phyloP scores from a whole-genome alignment of 805 yeast genomes.

The Saccharomycopsis selenospora region DNA sequence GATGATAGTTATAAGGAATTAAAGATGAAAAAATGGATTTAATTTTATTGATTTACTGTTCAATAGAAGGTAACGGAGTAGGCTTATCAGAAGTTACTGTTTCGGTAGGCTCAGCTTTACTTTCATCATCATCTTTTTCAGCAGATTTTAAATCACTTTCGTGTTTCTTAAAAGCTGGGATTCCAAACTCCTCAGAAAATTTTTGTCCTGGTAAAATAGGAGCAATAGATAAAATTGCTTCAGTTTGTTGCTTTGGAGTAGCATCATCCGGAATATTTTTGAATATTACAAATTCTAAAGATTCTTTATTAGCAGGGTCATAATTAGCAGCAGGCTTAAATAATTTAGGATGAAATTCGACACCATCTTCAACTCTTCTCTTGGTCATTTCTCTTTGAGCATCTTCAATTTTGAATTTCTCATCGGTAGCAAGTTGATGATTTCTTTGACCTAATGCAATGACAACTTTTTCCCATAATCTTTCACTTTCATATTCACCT shows the following conservation, averaged over 20 bases:
- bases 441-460: conserved; percentile 74
- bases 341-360: conserved; percentile 71
- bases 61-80: background rate
- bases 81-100: background rate
- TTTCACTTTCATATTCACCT: conserved; percentile 72
- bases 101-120: too few species aligned
- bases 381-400: conserved; percentile 72
- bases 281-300: conserved; percentile 59
- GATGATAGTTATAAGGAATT: too few species aligned
- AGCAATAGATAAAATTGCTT: conserved; percentile 53
- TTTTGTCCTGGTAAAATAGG: conserved; percentile 82
- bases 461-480: conserved; percentile 75
- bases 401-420: conserved; percentile 80
- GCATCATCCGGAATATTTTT: conserved; percentile 50
- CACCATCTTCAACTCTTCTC: conserved; percentile 68
- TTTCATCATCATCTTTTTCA: too few species aligned
- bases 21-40: too few species aligned
- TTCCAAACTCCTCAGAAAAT: conserved; percentile 54
- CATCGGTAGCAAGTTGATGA: conserved; percentile 80
- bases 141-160: background rate
- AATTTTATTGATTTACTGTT: too few species aligned
- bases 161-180: conserved; percentile 57
- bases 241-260: conserved; percentile 46
- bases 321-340: conserved; percentile 45
- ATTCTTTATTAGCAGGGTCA: conserved; percentile 30